Percentiles rank a stretch among this genome's conserved stretches.
Evolutionary conservation across 2,329 filamentous ascomycete species (phyloP).

Genomic region (Cercospora canescens): DNA sequence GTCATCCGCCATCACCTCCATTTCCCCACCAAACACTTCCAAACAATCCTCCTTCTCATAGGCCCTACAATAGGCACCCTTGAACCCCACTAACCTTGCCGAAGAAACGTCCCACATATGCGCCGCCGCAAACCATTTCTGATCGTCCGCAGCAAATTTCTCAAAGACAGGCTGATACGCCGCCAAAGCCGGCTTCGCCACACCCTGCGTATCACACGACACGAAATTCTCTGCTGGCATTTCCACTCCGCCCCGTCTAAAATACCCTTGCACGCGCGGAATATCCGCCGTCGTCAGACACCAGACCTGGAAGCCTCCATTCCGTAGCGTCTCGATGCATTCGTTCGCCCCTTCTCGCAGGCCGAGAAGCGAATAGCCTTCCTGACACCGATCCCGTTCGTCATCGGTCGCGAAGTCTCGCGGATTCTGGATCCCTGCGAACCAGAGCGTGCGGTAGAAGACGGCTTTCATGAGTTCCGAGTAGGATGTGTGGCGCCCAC

Average conservation of each 20-base stretch:
- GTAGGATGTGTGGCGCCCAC: slow-evolving; percentile 46
- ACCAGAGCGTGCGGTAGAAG: slow-evolving; percentile 52
- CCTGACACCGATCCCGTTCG: slow-evolving; percentile 43
- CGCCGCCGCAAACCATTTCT: slow-evolving; percentile 59
- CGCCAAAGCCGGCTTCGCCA: slow-evolving; percentile 53
- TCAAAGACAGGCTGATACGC: slow-evolving; percentile 50
- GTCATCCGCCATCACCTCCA: slow-evolving; percentile 53
- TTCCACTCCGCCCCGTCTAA: slow-evolving; percentile 49
- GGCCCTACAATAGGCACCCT: slow-evolving; percentile 55
- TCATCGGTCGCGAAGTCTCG: slow-evolving; percentile 44
- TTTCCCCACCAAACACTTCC: slow-evolving; percentile 51
- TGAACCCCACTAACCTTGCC: slow-evolving; percentile 39
- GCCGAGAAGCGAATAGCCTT: slow-evolving; percentile 38
- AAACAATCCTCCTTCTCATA: slow-evolving; percentile 54
- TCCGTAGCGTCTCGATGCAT: slow-evolving; percentile 45
- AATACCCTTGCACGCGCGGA: slow-evolving; percentile 54
- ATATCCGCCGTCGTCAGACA: slow-evolving; percentile 55
- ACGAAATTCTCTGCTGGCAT: slow-evolving; percentile 55
- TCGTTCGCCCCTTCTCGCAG: slow-evolving; percentile 44
- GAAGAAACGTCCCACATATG: slow-evolving; percentile 59
- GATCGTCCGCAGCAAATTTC: slow-evolving; percentile 40
- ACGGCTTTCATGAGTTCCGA: slow-evolving; percentile 45
- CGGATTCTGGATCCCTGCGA: slow-evolving; percentile 47
- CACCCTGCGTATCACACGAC: slow-evolving; percentile 50
- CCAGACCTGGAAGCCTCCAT: slow-evolving; percentile 55